Percentiles rank a stretch among this genome's conserved stretches.
Evolutionary conservation across 148 eudicot species (phyloP).

Genomic region (Amaranthus palmeri): DNA sequence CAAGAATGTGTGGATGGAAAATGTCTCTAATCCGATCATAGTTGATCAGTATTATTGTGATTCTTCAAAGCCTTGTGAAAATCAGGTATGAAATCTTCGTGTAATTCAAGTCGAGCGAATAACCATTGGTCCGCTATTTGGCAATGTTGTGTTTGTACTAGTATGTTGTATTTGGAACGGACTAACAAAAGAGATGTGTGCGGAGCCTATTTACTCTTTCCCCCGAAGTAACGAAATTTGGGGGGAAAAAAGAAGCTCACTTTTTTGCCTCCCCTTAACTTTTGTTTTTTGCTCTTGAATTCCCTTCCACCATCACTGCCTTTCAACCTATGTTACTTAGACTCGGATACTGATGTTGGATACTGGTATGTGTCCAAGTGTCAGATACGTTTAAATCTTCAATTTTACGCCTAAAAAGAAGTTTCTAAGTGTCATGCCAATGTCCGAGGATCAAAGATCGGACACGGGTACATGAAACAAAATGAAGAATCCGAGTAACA

Average conservation of each 20-base stretch:
- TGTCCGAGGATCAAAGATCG: background rate
- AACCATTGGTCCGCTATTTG: background rate
- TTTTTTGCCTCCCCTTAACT: background rate
- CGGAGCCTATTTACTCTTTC: too few relatives aligned
- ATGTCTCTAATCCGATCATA: slow-evolving; percentile 87
- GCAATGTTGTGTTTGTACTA: background rate
- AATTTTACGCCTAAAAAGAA: too few relatives aligned
- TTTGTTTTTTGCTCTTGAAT: too few relatives aligned
- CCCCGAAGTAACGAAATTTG: too few relatives aligned
- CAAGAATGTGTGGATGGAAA: slow-evolving; percentile 60
- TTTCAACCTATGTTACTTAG: too few relatives aligned
- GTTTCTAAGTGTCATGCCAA: too few relatives aligned
- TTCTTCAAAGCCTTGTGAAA: slow-evolving; percentile 47
- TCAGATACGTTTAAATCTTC: too few relatives aligned
- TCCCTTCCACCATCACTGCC: too few relatives aligned
- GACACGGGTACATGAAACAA: background rate
- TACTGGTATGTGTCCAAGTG: too few relatives aligned
- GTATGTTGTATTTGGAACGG: background rate
- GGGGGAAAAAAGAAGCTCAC: background rate
- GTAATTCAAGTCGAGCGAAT: background rate
- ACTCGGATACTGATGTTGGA: too few relatives aligned
- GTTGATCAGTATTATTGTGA: slow-evolving; percentile 91
- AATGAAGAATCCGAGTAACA: background rate
- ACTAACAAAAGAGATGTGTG: too few relatives aligned
- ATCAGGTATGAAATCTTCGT: slow-evolving; percentile 50